phyloP scores from a whole-genome alignment of 306 rosid genomes.

The Fagus crenata region DNA sequence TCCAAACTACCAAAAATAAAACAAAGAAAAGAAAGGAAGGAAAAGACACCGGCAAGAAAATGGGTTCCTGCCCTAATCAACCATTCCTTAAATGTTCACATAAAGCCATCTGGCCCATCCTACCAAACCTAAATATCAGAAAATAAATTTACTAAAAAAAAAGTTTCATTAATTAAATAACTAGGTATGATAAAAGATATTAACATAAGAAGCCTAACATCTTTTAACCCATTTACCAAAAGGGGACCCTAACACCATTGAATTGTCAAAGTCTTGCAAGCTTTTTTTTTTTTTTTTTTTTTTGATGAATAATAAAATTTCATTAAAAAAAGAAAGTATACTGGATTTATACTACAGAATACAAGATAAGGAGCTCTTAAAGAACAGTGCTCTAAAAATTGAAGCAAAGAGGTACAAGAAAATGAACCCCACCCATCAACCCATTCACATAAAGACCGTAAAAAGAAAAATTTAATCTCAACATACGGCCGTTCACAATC shows the following conservation, averaged over 20 bases:
- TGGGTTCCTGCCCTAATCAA: not conserved
- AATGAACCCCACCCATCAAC: too few relatives aligned
- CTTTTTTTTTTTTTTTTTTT: too few relatives aligned
- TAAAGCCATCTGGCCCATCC: not conserved
- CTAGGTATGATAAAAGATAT: not conserved
- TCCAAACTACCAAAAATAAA: not conserved
- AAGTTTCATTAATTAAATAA: not conserved
- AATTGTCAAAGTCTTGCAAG: not conserved
- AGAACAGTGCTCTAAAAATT: too few relatives aligned
- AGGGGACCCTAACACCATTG: not conserved
- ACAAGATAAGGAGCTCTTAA: too few relatives aligned
- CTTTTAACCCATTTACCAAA: not conserved
- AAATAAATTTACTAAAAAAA: not conserved
- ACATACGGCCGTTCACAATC: too few relatives aligned
- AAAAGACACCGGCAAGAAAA: not conserved
- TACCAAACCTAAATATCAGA: not conserved
- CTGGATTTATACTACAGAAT: too few relatives aligned
- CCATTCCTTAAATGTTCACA: not conserved
- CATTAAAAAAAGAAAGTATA: too few relatives aligned
- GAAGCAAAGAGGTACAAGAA: too few relatives aligned
- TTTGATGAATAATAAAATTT: too few relatives aligned
- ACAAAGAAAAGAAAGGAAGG: not conserved
- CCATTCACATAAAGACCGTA: too few relatives aligned
- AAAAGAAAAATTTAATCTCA: too few relatives aligned
- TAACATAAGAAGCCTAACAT: not conserved